Evolutionary conservation across 2,329 filamentous ascomycete genomes (phyloP), one percentile per base, ranked within the genome.

Genomic region (Pseudogymnoascus sp.): DNA sequence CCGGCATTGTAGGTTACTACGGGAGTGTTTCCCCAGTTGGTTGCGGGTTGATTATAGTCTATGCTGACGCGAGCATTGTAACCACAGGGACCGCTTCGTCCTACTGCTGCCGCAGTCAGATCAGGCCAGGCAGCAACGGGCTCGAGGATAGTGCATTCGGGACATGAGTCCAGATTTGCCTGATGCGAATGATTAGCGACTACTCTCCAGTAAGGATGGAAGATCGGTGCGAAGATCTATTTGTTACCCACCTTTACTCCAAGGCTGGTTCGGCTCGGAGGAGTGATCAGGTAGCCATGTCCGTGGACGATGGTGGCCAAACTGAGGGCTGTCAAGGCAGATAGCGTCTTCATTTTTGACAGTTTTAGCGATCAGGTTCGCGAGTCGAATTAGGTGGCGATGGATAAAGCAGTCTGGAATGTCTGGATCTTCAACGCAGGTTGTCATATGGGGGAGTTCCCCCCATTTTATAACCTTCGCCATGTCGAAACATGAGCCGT

Each of bases 121-220:
- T 81, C 74, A 0, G 81, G 81, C 80, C 80, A 83, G 1, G 80
- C 72, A 0, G 68, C 65, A 3, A 84, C 81, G 0, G 81, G 81
- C 64, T 84, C 81, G 1, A 81, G 77, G 63, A 84, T 83, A 5
- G 79, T 77, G 66, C 81, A 84, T 69, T 83, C 81, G 0, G 81
- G 81, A 67, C 81, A 84, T 0, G 79, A 77, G 65, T 83, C 81
- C 3, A 76, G 70, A 0, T 78, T 79, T 31, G 77, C 73, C 80
- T 82, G 49, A 3, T 5, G 4, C 9, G 1, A 11, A 56, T 3
- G 2, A 31, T 56, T 18, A 56, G 49, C 16, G 5, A 56, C n/a
- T 56, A 25, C 4, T 56, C 43, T 34, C 49, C 5, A 34, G 28
- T 9, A 56, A 5, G n/a, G 49, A 34, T 28, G n/a, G 49, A 34